Evolutionary conservation across 1,284 basidiomycete species (phyloP).

Genomic region (Rhodotorula sp.): DNA sequence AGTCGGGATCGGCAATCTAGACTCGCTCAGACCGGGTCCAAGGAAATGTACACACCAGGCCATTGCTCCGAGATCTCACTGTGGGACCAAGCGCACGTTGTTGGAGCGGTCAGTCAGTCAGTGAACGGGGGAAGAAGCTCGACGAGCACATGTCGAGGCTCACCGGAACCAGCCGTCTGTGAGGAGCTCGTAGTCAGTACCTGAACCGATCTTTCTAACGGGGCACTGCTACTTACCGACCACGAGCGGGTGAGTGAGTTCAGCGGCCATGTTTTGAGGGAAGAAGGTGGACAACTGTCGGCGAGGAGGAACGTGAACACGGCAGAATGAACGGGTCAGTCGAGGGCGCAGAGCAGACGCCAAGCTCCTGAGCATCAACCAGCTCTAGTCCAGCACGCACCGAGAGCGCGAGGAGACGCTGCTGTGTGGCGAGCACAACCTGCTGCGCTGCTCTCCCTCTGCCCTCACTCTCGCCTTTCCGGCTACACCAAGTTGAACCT

Average conservation of each 20-base stretch:
- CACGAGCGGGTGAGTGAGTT: constrained; percentile 50
- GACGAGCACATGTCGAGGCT: neutral
- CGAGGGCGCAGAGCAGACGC: neutral
- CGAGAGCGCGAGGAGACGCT: neutral
- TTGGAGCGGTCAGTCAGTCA: neutral
- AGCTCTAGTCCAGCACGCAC: neutral
- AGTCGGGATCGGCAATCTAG: neutral
- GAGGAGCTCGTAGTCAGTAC: neutral
- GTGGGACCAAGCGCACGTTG: constrained; percentile 29
- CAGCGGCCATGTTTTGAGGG: constrained; percentile 19
- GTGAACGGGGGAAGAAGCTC: neutral
- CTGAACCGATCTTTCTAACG: rapidly evolving
- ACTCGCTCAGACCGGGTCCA: neutral
- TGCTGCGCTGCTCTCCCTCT: too few species aligned
- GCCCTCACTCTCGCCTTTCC: too few species aligned
- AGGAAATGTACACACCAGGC: constrained; percentile 63
- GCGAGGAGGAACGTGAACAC: neutral
- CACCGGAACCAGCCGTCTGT: constrained; percentile 39
- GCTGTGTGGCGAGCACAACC: neutral
- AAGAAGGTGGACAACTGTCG: neutral
- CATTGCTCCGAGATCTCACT: constrained; percentile 94
- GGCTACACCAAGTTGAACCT: too few species aligned
- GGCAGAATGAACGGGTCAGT: neutral
- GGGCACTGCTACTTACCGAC: constrained; percentile 18
- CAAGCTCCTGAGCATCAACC: neutral